A percentile compares a stretch with the other conserved stretches of the same genome.
These are phyloP conservation scores for Salvia sclarea DNA, from an alignment of 305 asterid species.

Conservation along the genomic window DNA sequence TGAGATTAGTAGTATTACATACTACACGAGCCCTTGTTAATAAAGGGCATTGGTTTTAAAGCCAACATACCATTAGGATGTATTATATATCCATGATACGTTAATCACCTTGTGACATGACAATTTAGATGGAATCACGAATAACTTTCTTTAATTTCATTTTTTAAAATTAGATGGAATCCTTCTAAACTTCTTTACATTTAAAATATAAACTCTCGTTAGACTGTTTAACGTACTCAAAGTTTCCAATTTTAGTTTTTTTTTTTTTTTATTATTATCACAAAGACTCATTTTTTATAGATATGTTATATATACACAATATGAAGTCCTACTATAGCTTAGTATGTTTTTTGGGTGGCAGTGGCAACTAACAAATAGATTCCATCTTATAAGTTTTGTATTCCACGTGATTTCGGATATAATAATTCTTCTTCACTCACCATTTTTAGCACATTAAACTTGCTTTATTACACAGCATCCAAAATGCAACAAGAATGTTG, in stretches of 20 bases:
- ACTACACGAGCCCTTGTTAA: too few species aligned
- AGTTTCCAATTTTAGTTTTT: not conserved
- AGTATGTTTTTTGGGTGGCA: not conserved
- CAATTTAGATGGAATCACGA: not conserved
- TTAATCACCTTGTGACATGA: not conserved
- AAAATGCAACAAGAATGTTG: constrained; percentile 10
- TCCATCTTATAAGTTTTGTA: not conserved
- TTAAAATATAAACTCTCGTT: not conserved
- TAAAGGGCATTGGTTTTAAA: too few species aligned
- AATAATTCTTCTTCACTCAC: not conserved
- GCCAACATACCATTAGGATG: too few species aligned
- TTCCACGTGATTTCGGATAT: not conserved
- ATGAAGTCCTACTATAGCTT: not conserved
- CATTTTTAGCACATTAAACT: not conserved
- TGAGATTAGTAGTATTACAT: too few species aligned
- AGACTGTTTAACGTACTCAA: too few species aligned
- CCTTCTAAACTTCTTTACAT: too few species aligned
- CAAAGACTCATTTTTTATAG: too few species aligned
- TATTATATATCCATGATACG: too few species aligned
- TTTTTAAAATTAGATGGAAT: too few species aligned
- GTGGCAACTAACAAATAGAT: not conserved
- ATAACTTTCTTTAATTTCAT: not conserved
- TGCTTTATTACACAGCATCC: not conserved
- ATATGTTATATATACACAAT: too few species aligned
- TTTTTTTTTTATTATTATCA: too few species aligned